Evolutionary conservation across 768 basidiomycete genomes (phyloP).

Genomic region (Suillus decipiens): DNA sequence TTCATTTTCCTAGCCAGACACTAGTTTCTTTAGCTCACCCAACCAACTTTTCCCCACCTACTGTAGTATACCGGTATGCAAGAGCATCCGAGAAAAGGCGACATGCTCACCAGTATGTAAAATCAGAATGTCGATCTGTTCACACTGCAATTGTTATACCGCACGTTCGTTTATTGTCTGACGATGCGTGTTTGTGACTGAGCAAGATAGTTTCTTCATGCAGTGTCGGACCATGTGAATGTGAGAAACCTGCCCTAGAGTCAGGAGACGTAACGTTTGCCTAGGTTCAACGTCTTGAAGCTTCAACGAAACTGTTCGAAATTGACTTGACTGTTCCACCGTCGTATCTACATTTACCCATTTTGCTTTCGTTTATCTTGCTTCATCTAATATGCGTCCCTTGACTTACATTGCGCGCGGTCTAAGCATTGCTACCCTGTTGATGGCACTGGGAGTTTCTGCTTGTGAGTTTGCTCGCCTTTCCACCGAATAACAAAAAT

Average conservation of each 20-base stretch:
- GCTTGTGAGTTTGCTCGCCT: conserved; percentile 24
- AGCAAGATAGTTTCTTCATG: neutral
- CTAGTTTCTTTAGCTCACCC: neutral
- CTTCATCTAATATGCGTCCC: conserved; percentile 34
- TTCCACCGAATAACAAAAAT: conserved; percentile 5
- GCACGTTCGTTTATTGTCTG: neutral
- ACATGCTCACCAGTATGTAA: neutral
- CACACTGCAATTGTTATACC: neutral
- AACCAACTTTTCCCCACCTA: neutral
- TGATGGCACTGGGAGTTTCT: conserved; percentile 32
- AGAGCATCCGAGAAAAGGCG: neutral
- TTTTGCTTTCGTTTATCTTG: conserved; percentile 6
- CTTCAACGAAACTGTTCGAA: neutral
- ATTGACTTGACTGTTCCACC: neutral
- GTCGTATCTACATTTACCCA: neutral
- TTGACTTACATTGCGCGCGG: conserved; percentile 28
- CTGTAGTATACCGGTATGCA: neutral
- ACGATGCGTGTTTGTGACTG: neutral
- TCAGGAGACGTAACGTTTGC: conserved; percentile 26
- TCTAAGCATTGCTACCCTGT: conserved; percentile 29
- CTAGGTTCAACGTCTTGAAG: neutral
- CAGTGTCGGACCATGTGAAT: conserved; percentile 1
- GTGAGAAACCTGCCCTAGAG: conserved; percentile 29
- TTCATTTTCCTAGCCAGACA: neutral
- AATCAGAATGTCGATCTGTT: neutral